Base-by-base conservation (phyloP, 345 rosid species). In the Firmiana major region DNA sequence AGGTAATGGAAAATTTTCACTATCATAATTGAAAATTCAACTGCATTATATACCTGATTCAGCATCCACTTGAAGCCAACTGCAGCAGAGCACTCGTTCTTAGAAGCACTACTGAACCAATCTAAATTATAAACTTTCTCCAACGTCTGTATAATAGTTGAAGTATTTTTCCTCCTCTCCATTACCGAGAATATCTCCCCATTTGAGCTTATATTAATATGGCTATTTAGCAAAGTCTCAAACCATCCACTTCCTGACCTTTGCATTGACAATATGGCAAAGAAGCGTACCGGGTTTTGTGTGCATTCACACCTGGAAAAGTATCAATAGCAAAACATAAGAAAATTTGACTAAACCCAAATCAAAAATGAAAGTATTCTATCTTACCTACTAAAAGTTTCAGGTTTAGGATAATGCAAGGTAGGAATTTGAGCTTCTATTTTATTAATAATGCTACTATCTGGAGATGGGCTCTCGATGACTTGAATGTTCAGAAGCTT, bases 61-160 rank as follows among this genome's bases (percentile, higher is more conserved):
- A 96, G 92, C 98, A 96, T 93, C 99, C 99, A 96, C 87, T 96
- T 96, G 89, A 93, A 93, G 83, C 99, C 99, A 83, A 91, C 85
- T 0, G 99, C 97, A 6, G 94, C 98, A 42, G 99, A 92, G 81
- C 99, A 96, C 71, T 92, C 95, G 57, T 96, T 96, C 91, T 92
- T 96, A 10, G 98, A 90, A 80, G 99, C 97, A 78, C 99, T 96
- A 4, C 84, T 86, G 55, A 91, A 80, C 98, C 91, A 90, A 68
- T 96, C 99, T 68, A 96, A 88, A 83, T 93, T 96, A 83, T 92
- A 96, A 80, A 96, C 93, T 79, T 76, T 89, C 71, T 96, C 98
- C 4, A 96, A 88, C 59, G 92, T 90, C 46, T 81, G 76, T 66
- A 87, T 45, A 73, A 96, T 92, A 0, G 93, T 80, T 15, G 97